These are phyloP conservation scores for Ganoderma lingzhi DNA, from an alignment of 1,284 basidiomycete species.

Conservation along the genomic window DNA sequence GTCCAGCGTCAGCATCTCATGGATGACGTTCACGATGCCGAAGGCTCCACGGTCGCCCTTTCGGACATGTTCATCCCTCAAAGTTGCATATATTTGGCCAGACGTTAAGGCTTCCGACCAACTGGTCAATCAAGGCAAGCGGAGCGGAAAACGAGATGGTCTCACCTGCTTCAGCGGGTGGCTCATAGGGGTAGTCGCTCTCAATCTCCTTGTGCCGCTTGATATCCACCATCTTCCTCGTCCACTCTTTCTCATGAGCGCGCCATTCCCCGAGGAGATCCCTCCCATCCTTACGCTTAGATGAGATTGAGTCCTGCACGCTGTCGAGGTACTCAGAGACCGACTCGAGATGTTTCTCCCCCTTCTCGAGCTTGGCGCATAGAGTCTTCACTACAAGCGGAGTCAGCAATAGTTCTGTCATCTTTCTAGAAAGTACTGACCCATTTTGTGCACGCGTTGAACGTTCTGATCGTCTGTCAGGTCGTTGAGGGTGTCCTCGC, in stretches of 20 bases:
- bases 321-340: neutral
- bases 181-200: neutral
- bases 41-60: neutral
- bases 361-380: neutral
- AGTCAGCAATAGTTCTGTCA: neutral
- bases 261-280: neutral
- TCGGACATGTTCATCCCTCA: neutral
- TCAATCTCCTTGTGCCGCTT: neutral
- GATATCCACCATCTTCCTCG: neutral
- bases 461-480: neutral
- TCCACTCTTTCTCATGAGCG: neutral
- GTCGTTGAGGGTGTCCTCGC: constrained; percentile 36
- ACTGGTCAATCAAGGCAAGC: neutral
- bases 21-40: neutral
- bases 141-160: too few relatives aligned
- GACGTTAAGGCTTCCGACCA: neutral
- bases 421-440: neutral
- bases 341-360: neutral
- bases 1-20: neutral
- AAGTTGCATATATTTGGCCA: neutral
- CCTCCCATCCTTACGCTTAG: neutral
- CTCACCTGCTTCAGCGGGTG: neutral
- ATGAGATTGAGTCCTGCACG: neutral
- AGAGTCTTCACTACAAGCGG: neutral
- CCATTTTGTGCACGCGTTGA: neutral